Evolutionary conservation across 306 rosid species (phyloP).

Genomic region (Parietaria judaica): DNA sequence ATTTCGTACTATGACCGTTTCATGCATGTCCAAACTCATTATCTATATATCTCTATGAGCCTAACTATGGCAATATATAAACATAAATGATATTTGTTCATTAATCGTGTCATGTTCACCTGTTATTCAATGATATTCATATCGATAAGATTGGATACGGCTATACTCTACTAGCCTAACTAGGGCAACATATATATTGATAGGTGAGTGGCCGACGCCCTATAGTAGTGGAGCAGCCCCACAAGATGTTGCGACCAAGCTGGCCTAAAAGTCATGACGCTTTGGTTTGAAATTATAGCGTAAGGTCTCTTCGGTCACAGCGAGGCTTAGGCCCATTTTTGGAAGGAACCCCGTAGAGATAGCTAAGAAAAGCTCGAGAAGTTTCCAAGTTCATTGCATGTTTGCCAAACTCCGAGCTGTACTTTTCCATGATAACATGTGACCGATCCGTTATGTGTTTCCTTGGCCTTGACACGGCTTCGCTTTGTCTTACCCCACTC

Average conservation of each 20-base stretch:
- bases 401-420: conserved; percentile 28
- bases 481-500: conserved; percentile 13
- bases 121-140: no score
- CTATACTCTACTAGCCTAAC: no score
- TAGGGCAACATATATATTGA: background rate
- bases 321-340: conserved; percentile 8
- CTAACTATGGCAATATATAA: no score
- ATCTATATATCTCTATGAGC: no score
- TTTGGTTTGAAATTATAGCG: background rate
- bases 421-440: conserved; percentile 1
- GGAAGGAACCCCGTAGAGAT: background rate
- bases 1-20: no score
- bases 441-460: conserved; percentile 2
- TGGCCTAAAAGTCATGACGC: background rate
- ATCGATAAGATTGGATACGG: no score
- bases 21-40: no score
- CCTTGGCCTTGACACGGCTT: conserved; percentile 8
- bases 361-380: conserved; percentile 12
- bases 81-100: no score
- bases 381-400: conserved; percentile 12
- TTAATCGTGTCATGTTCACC: no score
- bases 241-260: conserved; percentile 15
- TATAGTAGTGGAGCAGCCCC: conserved; percentile 11
- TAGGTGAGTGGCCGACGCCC: conserved; percentile 15
- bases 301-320: conserved; percentile 16